phyloP scores from a whole-genome alignment of 805 yeast genomes.

The Ogataea glucozyma region DNA sequence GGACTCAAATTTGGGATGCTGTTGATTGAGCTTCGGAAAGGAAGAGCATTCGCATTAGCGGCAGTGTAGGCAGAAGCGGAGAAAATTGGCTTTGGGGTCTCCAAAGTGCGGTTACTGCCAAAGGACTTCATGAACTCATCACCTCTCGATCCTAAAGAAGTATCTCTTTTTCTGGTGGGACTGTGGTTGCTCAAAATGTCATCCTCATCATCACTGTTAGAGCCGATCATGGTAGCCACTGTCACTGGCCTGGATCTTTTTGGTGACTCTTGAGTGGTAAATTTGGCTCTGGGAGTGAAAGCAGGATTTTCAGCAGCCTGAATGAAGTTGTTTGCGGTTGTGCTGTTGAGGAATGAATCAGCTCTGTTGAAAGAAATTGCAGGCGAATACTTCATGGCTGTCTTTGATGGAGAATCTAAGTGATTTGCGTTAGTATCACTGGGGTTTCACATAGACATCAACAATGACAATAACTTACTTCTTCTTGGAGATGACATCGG shows the following conservation, averaged over 20 bases:
- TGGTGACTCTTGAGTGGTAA: conserved; percentile 73
- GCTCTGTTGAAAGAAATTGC: conserved; percentile 41
- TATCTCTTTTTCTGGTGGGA: conserved; percentile 22
- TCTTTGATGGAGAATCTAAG: conserved; percentile 36
- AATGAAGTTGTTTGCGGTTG: conserved; percentile 41
- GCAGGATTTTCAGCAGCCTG: conserved; percentile 36
- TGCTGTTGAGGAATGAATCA: conserved; percentile 32
- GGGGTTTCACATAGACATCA: background rate
- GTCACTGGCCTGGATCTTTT: conserved; percentile 54
- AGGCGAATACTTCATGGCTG: conserved; percentile 45
- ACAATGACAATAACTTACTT: conserved; percentile 14
- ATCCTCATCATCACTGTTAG: conserved; percentile 37
- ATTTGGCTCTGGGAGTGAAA: conserved; percentile 67
- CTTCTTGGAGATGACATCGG: conserved; percentile 35
- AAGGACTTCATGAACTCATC: conserved; percentile 40
- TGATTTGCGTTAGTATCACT: conserved; percentile 6
- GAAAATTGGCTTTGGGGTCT: conserved; percentile 67
- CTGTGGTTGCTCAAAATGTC: conserved; percentile 38
- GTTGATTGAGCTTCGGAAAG: conserved; percentile 21
- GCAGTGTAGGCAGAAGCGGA: conserved; percentile 64
- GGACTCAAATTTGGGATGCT: conserved; percentile 27
- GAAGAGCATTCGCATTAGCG: conserved; percentile 42
- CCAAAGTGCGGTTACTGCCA: conserved; percentile 44
- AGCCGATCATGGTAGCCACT: conserved; percentile 49
- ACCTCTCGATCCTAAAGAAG: conserved; percentile 20